Evolutionary conservation across 1,139 yeast genomes (phyloP), one percentile per base, ranked within the genome.

Genomic region (Suhomyces atakaporum): DNA sequence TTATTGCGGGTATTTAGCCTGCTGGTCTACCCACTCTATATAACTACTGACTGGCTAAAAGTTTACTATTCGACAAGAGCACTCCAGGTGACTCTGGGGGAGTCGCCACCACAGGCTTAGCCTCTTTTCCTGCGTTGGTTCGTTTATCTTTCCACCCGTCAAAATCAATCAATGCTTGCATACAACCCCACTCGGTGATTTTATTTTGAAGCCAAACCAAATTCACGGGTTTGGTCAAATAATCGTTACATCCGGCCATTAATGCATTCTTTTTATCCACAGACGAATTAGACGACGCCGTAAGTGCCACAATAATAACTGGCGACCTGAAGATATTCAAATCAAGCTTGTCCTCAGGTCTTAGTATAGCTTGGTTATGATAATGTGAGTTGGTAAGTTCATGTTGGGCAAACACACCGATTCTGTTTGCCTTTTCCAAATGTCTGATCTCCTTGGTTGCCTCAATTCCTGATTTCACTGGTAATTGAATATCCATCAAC

Each of bases 211-310:
- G 69, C 98, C 98, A 92, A 27, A 82, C 89, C 52, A 92, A 71
- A 53, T 89, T 90, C 10, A 94, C 98, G 0, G 98, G 98, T 47
- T 92, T 92, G n/a, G 97, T 92, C 50, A 92, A 68, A 61, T 84
- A 92, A 60, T 92, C 98, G 56, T 92, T 92, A 63, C 98, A 92
- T 29, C 98, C 98, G 2, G 97, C 97, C 29, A 95, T 85, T 43
- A 92, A 69, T 0, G 98, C 98, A 53, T 87, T 88, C 46, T 88
- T 83, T 56, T 86, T 81, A 61, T 90, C 97, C 16, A 83, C 82
- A n/a, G 84, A 79, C 14, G 94, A 77, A 42, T 71, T 69, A 13
- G 94, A 85, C 9, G 92, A 82, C 0, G 98, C 98, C 1, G 98
- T 92, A 36, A 92, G 67, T 0, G 98, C 98, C 22, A 92, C 98